These are phyloP conservation scores for Candida andamanensis DNA, from an alignment of 805 yeast species.

Conservation along the genomic window DNA sequence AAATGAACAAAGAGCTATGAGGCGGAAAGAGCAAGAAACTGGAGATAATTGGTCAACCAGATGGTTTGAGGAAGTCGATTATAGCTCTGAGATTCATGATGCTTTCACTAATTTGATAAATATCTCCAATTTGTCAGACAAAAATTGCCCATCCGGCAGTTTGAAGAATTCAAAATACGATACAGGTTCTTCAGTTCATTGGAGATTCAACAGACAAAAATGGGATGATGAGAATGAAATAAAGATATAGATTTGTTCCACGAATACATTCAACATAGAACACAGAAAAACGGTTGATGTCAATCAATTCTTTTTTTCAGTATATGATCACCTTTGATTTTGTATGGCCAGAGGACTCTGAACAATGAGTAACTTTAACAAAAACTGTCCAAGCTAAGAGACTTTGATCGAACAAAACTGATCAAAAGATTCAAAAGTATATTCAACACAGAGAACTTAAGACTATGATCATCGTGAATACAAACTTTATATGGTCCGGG, in stretches of 20 bases:
- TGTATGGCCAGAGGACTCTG: too few species aligned
- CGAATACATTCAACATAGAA: too few species aligned
- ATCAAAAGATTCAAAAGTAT: too few species aligned
- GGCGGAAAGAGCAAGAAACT: slow-evolving; percentile 64
- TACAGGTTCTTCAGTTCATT: slow-evolving; percentile 49
- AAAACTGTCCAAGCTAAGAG: too few species aligned
- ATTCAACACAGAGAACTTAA: too few species aligned
- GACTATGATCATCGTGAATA: too few species aligned
- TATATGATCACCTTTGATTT: too few species aligned
- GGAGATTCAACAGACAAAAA: slow-evolving; percentile 58
- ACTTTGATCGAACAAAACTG: too few species aligned
- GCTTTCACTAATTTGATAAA: slow-evolving; percentile 32
- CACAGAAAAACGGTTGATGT: too few species aligned
- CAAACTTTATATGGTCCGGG: neutral
- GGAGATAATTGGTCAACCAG: slow-evolving; percentile 71
- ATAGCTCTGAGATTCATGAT: slow-evolving; percentile 20
- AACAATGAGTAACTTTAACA: too few species aligned
- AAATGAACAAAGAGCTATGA: slow-evolving; percentile 75
- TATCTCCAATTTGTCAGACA: slow-evolving; percentile 52
- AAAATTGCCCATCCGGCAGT: slow-evolving; percentile 67
- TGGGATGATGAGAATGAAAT: slow-evolving; percentile 62
- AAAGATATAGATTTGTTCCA: slow-evolving; percentile 21
- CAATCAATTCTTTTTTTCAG: too few species aligned
- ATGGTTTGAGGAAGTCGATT: slow-evolving; percentile 61
- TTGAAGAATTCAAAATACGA: slow-evolving; percentile 52